Evolutionary conservation across 257 asterid species (phyloP).

Genomic region (Solanum piurae): DNA sequence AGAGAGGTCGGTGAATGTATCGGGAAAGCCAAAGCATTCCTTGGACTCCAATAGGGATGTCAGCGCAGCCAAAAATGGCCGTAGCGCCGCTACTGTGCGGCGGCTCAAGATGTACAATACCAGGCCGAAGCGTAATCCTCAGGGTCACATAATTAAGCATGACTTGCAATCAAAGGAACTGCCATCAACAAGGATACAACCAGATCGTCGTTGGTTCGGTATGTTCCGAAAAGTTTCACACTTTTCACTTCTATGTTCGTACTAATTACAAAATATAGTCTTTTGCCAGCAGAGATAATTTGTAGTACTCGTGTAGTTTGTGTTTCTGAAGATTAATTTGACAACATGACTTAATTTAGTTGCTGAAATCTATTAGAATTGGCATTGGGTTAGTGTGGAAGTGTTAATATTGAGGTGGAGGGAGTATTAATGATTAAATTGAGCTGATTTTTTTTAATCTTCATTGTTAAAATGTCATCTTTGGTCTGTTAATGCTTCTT

Average conservation of each 20-base stretch:
- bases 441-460: background rate
- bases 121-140: constrained; percentile 45
- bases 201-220: constrained; percentile 97
- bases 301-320: background rate
- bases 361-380: background rate
- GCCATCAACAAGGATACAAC: constrained; percentile 88
- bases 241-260: background rate
- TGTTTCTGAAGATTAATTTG: background rate
- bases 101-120: constrained; percentile 87
- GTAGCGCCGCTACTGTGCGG: constrained; percentile 89
- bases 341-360: background rate
- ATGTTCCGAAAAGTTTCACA: background rate
- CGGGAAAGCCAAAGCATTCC: constrained; percentile 95
- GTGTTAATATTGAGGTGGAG: background rate
- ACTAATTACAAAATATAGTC: background rate
- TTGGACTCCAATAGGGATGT: constrained; percentile 56
- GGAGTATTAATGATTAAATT: background rate
- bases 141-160: constrained; percentile 52
- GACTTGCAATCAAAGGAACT: constrained; percentile 86
- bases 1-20: constrained; percentile 70
- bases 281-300: background rate
- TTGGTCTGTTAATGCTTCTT: background rate
- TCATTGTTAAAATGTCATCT: background rate
- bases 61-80: constrained; percentile 27
- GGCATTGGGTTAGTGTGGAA: background rate